phyloP scores from a whole-genome alignment of 805 yeast genomes.

The Helenozyma rhizophorensis region DNA sequence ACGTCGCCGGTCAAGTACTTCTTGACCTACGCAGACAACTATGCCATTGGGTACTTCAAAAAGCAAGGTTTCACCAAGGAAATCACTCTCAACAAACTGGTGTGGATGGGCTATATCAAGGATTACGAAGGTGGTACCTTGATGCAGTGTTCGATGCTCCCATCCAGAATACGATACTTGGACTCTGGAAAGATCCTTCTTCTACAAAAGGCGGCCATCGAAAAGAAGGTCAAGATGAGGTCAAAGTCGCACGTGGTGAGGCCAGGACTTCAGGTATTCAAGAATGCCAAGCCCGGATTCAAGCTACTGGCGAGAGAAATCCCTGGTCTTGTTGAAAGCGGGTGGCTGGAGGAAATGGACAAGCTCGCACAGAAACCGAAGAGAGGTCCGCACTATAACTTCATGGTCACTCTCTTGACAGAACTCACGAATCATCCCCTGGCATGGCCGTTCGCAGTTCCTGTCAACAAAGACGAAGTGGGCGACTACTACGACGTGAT shows the following conservation, averaged over 20 bases:
- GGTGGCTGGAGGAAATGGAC: constrained; percentile 99
- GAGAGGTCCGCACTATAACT: constrained; percentile 89
- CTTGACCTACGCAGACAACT: constrained; percentile 95
- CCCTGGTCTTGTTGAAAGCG: constrained; percentile 90
- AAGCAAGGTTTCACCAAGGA: constrained; percentile 98
- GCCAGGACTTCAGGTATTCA: constrained; percentile 75
- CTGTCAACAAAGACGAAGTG: constrained; percentile 91
- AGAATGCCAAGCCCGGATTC: constrained; percentile 50
- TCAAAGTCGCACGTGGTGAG: constrained; percentile 77
- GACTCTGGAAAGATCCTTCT: constrained; percentile 84
- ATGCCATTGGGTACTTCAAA: constrained; percentile 97
- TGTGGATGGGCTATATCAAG: constrained; percentile 98
- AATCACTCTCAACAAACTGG: constrained; percentile 73
- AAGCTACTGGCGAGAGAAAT: constrained; percentile 46
- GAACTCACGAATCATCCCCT: constrained; percentile 94
- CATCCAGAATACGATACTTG: constrained; percentile 71
- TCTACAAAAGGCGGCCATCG: constrained; percentile 87
- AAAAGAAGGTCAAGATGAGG: constrained; percentile 73
- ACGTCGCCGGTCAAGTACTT: constrained; percentile 84
- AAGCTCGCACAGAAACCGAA: constrained; percentile 92
- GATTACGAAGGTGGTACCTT: constrained; percentile 98
- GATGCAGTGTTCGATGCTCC: constrained; percentile 96
- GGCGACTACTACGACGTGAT: constrained; percentile 95
- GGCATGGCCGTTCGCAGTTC: constrained; percentile 95
- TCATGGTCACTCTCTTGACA: constrained; percentile 81